These are phyloP conservation scores for Pezicula rhizophila DNA, from an alignment of 2,329 filamentous ascomycete genomes.

Conservation along the genomic window DNA sequence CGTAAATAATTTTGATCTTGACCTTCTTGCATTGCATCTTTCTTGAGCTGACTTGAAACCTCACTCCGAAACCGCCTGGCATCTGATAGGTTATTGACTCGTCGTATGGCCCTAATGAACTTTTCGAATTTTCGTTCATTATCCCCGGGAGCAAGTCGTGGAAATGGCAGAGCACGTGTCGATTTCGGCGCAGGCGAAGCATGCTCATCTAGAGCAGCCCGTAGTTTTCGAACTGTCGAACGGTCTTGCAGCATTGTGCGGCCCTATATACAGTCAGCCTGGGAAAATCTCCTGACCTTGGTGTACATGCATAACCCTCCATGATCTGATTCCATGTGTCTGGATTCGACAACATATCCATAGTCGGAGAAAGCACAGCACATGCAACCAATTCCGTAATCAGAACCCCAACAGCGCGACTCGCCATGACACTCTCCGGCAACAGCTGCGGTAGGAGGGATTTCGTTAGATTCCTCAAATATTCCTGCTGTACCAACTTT, in stretches of 20 bases:
- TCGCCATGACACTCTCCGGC: slow-evolving; percentile 67
- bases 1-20: slow-evolving; percentile 84
- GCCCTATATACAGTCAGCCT: slow-evolving; percentile 41
- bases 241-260: slow-evolving; percentile 87
- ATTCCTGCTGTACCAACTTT: slow-evolving; percentile 80
- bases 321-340: slow-evolving; percentile 98
- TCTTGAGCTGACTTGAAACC: slow-evolving; percentile 84
- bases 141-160: slow-evolving; percentile 73
- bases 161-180: slow-evolving; percentile 62
- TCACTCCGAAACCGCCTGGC: slow-evolving; percentile 88
- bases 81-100: slow-evolving; percentile 86
- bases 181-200: slow-evolving; percentile 71
- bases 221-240: slow-evolving; percentile 86
- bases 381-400: slow-evolving; percentile 89
- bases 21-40: slow-evolving; percentile 69
- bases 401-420: slow-evolving; percentile 72
- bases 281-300: background rate
- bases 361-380: slow-evolving; percentile 76
- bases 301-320: slow-evolving; percentile 63
- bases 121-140: slow-evolving; percentile 91
- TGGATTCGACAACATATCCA: slow-evolving; percentile 78
- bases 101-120: slow-evolving; percentile 83
- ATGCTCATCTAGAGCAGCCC: slow-evolving; percentile 89
- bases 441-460: slow-evolving; percentile 70
- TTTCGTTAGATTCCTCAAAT: slow-evolving; percentile 70